A percentile compares a stretch with the other conserved stretches of the same genome.
These are phyloP conservation scores for Ustanciosporium gigantosporum DNA, from an alignment of 1,284 basidiomycete species.

Conservation along the genomic window DNA sequence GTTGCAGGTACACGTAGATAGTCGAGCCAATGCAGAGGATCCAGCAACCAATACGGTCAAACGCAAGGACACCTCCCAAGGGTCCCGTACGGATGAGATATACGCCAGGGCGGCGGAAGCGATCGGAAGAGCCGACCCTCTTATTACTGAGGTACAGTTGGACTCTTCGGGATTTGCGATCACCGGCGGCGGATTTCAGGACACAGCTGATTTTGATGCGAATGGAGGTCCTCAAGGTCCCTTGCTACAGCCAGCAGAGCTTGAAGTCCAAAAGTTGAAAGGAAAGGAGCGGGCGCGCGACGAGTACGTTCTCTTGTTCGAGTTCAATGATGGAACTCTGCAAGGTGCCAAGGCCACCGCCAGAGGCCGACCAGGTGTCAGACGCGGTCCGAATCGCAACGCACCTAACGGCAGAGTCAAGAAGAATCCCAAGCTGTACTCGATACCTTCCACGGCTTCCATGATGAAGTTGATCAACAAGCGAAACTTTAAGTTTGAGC, in stretches of 20 bases:
- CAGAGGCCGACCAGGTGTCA: conserved; percentile 46
- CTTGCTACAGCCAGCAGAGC: conserved; percentile 19
- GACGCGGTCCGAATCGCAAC: conserved; percentile 25
- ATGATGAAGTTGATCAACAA: conserved; percentile 57
- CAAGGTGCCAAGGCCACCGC: conserved; percentile 60
- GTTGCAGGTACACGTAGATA: conserved; percentile 67
- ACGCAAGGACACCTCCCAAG: conserved; percentile 9
- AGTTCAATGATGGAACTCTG: conserved; percentile 63
- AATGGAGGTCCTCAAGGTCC: conserved; percentile 13
- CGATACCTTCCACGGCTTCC: conserved; percentile 36
- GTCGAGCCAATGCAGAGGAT: conserved; percentile 21
- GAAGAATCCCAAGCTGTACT: conserved; percentile 32
- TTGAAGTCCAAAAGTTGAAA: conserved; percentile 30
- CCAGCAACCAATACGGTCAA: conserved; percentile 25
- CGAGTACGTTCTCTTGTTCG: conserved; percentile 60
- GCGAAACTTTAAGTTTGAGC: conserved; percentile 56
- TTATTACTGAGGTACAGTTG: conserved; percentile 7
- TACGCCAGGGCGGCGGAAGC: conserved; percentile 32
- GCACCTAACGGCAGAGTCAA: conserved; percentile 9
- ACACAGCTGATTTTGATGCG: conserved; percentile 21
- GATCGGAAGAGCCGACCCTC: conserved; percentile 17
- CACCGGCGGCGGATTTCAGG: conserved; percentile 36
- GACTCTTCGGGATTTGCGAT: conserved; percentile 28
- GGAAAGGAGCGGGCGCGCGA: conserved; percentile 42
- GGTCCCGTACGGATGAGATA: conserved; percentile 28